Percentiles rank a stretch among this genome's conserved stretches.
Conservation (phyloP, 1,139 yeast species). For the Blastobotrys proliferans region DNA sequence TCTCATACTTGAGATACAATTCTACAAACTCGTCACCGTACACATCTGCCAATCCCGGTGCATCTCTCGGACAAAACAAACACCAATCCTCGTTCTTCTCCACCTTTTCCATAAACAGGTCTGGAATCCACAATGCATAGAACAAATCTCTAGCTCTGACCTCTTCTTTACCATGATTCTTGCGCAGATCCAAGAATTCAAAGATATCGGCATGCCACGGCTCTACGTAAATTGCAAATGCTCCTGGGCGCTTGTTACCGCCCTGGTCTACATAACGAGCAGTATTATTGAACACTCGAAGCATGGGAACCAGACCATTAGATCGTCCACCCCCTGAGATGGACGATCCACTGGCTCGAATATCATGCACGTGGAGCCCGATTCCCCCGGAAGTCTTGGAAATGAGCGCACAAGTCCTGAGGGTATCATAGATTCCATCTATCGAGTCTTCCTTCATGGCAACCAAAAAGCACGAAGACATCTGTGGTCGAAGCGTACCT, state of each 20-base stretch:
- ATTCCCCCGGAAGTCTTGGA: constrained; percentile 83
- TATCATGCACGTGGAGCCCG: constrained; percentile 73
- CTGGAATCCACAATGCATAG: constrained; percentile 82
- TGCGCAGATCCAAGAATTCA: constrained; percentile 67
- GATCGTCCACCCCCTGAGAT: constrained; percentile 76
- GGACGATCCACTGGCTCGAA: constrained; percentile 66
- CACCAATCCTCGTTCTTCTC: constrained; percentile 69
- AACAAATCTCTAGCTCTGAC: constrained; percentile 76
- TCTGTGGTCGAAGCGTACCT: constrained; percentile 68
- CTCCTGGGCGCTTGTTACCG: constrained; percentile 84
- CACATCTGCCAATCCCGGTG: constrained; percentile 66
- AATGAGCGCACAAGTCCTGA: constrained; percentile 70
- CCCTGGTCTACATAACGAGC: constrained; percentile 89
- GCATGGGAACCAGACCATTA: constrained; percentile 78
- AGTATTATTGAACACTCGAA: constrained; percentile 75
- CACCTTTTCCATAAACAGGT: constrained; percentile 75
- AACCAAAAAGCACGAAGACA: constrained; percentile 75
- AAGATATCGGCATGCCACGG: constrained; percentile 84
- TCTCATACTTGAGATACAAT: constrained; percentile 59
- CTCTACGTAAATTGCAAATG: constrained; percentile 73
- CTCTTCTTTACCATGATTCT: constrained; percentile 82
- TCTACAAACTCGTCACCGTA: constrained; percentile 67
- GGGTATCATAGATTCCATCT: constrained; percentile 75
- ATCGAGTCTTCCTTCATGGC: constrained; percentile 80
- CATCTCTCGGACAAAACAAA: constrained; percentile 72